These are phyloP conservation scores for Solanum chacoense DNA, from an alignment of 305 asterid genomes.

Conservation along the genomic window DNA sequence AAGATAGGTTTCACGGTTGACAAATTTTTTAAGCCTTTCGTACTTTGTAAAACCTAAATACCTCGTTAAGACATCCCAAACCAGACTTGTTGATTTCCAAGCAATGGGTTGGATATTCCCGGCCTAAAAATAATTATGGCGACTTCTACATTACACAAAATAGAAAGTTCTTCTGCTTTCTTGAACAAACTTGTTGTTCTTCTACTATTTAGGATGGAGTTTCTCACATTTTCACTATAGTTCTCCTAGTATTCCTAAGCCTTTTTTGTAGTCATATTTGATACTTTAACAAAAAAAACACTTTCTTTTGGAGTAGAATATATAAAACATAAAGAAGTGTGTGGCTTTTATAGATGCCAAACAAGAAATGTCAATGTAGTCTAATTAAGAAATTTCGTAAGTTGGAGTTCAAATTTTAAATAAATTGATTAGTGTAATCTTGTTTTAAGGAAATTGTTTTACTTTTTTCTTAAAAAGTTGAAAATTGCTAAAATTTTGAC, in stretches of 20 bases:
- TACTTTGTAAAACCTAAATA: background rate
- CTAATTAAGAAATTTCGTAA: background rate
- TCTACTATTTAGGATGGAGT: background rate
- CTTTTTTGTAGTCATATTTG: background rate
- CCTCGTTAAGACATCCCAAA: background rate
- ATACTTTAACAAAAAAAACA: background rate
- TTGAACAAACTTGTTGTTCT: background rate
- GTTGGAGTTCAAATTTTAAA: background rate
- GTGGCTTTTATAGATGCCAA: background rate
- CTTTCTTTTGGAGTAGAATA: background rate
- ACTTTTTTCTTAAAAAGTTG: background rate
- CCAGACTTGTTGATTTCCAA: background rate
- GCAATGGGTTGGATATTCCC: background rate
- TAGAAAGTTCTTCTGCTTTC: background rate
- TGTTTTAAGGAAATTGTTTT: background rate
- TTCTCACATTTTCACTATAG: background rate
- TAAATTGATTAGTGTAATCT: background rate
- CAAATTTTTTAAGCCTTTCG: background rate
- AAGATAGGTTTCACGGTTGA: background rate
- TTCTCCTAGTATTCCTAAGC: background rate
- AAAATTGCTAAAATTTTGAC: background rate
- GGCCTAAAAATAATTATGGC: background rate
- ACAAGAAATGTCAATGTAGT: background rate
- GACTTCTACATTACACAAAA: background rate
- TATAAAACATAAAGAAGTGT: background rate